Conservation (phyloP, 129 eudicot genomes). For the Centaurea solstitialis region DNA sequence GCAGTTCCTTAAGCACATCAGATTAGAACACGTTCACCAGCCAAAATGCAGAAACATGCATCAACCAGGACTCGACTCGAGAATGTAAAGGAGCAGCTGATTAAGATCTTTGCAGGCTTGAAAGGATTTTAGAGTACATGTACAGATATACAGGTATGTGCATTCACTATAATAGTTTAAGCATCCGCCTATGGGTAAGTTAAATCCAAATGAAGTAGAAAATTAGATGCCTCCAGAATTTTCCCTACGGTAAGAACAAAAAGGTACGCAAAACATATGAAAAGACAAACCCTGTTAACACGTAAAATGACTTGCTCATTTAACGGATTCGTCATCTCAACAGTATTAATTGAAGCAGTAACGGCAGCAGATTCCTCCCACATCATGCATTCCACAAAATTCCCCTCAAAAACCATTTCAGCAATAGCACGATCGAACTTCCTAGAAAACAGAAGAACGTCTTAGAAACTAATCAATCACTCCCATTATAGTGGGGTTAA, state of each 20-base stretch:
- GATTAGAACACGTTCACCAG: neutral
- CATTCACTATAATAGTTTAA: neutral
- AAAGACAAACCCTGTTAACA: constrained; percentile 55
- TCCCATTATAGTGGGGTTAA: constrained; percentile 1
- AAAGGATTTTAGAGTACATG: too few relatives aligned
- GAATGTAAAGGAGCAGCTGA: neutral
- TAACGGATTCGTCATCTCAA: constrained; percentile 57
- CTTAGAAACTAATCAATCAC: constrained; percentile 15
- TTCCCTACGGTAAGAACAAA: neutral
- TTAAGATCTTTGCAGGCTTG: neutral
- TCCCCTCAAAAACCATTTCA: constrained; percentile 46
- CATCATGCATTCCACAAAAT: constrained; percentile 56
- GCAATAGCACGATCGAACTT: constrained; percentile 52
- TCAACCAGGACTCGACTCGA: neutral
- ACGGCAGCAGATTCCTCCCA: constrained; percentile 72
- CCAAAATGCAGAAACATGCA: neutral
- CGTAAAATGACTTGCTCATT: constrained; percentile 51
- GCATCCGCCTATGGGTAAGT: neutral
- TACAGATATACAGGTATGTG: neutral
- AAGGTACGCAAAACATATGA: neutral
- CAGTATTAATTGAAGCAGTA: constrained; percentile 49
- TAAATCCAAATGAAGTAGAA: neutral
- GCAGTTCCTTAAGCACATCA: neutral
- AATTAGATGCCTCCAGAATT: neutral
- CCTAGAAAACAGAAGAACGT: constrained; percentile 44